Percentiles rank a stretch among this genome's conserved stretches.
Conservation (phyloP, 768 basidiomycete species). For the Boletus sp. region DNA sequence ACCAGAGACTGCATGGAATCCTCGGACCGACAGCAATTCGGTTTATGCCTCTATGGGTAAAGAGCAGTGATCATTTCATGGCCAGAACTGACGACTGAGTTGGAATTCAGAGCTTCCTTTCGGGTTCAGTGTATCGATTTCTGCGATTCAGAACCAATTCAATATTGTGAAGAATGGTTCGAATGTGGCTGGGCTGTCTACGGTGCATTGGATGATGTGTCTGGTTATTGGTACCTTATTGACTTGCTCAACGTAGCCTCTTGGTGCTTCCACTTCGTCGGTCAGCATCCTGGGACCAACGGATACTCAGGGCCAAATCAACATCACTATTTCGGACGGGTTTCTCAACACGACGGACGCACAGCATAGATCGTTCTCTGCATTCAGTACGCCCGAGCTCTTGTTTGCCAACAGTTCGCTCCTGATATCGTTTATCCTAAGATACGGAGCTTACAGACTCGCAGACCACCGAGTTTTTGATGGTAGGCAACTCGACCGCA, state of each 20-base stretch:
- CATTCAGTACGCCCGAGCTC: slow-evolving; percentile 49
- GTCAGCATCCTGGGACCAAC: slow-evolving; percentile 50
- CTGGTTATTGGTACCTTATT: neutral
- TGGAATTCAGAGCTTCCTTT: slow-evolving; percentile 60
- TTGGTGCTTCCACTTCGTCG: slow-evolving; percentile 61
- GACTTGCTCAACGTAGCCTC: slow-evolving; percentile 40
- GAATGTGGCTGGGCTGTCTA: slow-evolving; percentile 57
- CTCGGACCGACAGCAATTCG: slow-evolving; percentile 54
- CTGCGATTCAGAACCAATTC: slow-evolving; percentile 64
- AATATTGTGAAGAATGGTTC: slow-evolving; percentile 53
- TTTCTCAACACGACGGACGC: slow-evolving; percentile 46
- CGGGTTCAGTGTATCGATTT: slow-evolving; percentile 60
- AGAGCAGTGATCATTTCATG: slow-evolving; percentile 12
- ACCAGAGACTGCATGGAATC: slow-evolving; percentile 52
- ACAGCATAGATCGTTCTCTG: slow-evolving; percentile 51
- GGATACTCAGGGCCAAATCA: slow-evolving; percentile 60
- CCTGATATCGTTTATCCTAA: slow-evolving; percentile 23
- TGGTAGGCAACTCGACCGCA: slow-evolving; percentile 59
- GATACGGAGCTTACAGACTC: slow-evolving; percentile 57
- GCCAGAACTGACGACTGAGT: slow-evolving; percentile 1
- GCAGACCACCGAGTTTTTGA: slow-evolving; percentile 47
- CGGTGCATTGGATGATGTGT: slow-evolving; percentile 35
- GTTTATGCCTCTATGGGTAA: slow-evolving; percentile 58
- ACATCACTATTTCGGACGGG: slow-evolving; percentile 60
- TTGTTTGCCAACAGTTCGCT: neutral